phyloP scores from a whole-genome alignment of 345 rosid genomes.

The Durio zibethinus region DNA sequence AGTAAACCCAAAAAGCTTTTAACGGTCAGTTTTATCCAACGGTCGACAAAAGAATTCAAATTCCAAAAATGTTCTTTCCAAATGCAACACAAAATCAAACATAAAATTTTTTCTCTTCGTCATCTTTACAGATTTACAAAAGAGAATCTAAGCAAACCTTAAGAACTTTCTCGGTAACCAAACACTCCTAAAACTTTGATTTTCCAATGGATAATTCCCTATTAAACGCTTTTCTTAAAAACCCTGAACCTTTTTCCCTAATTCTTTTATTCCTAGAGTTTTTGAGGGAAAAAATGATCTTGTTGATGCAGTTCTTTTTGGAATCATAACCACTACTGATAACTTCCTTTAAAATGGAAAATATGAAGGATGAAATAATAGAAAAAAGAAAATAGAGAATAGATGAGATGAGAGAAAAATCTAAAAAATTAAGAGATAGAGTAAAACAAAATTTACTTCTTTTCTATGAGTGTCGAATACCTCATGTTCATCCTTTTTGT shows the following conservation, averaged over 20 bases:
- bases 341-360: too few species aligned
- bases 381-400: too few species aligned
- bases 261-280: constrained; percentile 25
- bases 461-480: too few species aligned
- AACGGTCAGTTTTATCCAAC: constrained; percentile 20
- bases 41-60: constrained; percentile 32
- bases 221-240: constrained; percentile 18
- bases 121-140: constrained; percentile 5
- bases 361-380: too few species aligned
- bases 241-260: constrained; percentile 19
- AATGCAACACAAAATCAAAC: constrained; percentile 16
- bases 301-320: too few species aligned
- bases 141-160: constrained; percentile 1
- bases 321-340: too few species aligned
- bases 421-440: too few species aligned
- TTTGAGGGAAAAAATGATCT: constrained; percentile 29
- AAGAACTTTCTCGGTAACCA: constrained; percentile 4
- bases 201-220: constrained; percentile 43
- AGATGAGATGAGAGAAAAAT: too few species aligned
- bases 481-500: too few species aligned
- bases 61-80: constrained; percentile 15
- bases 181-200: constrained; percentile 1
- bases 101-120: not conserved
- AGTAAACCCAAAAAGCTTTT: not conserved
- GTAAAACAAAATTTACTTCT: too few species aligned